Evolutionary conservation across 2,329 filamentous ascomycete species (phyloP).

Genomic region (Fusarium sp.): DNA sequence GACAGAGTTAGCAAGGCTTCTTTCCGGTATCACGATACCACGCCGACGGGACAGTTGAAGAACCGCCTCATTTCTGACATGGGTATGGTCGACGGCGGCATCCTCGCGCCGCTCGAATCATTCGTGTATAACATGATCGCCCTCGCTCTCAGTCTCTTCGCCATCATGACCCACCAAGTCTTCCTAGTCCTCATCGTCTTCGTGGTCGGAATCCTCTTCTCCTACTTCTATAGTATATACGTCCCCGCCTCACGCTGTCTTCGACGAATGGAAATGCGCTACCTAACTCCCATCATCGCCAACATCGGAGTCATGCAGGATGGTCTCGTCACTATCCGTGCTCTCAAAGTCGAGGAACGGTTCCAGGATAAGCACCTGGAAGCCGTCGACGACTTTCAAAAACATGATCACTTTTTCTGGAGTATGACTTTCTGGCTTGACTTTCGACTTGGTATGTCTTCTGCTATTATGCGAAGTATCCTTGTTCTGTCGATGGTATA

Average conservation of each 20-base stretch:
- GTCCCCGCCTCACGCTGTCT: slow-evolving; percentile 86
- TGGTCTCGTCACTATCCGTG: slow-evolving; percentile 86
- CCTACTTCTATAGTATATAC: slow-evolving; percentile 80
- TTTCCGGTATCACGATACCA: slow-evolving; percentile 92
- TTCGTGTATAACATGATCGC: slow-evolving; percentile 77
- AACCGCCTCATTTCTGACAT: slow-evolving; percentile 93
- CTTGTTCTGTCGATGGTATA: slow-evolving; percentile 80
- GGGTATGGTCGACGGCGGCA: slow-evolving; percentile 87
- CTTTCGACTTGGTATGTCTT: slow-evolving; percentile 73
- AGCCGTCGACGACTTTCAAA: slow-evolving; percentile 89
- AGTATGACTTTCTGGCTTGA: slow-evolving; percentile 86
- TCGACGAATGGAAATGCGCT: slow-evolving; percentile 88
- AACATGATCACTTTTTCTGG: slow-evolving; percentile 97
- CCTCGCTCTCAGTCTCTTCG: slow-evolving; percentile 77
- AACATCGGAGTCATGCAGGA: slow-evolving; percentile 92
- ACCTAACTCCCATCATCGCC: slow-evolving; percentile 86
- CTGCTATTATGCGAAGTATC: slow-evolving; percentile 77
- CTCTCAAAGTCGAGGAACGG: slow-evolving; percentile 80
- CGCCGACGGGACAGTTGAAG: slow-evolving; percentile 89
- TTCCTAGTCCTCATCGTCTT: slow-evolving; percentile 79
- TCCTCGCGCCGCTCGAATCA: slow-evolving; percentile 77
- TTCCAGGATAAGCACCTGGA: slow-evolving; percentile 84
- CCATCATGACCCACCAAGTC: slow-evolving; percentile 84
- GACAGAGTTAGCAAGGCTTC: slow-evolving; percentile 79
- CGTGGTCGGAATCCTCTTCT: slow-evolving; percentile 73